Percentiles rank a stretch among this genome's conserved stretches.
These are phyloP conservation scores for Ambrosiella cleistominuta DNA, from an alignment of 2,329 filamentous ascomycete species.

Conservation along the genomic window DNA sequence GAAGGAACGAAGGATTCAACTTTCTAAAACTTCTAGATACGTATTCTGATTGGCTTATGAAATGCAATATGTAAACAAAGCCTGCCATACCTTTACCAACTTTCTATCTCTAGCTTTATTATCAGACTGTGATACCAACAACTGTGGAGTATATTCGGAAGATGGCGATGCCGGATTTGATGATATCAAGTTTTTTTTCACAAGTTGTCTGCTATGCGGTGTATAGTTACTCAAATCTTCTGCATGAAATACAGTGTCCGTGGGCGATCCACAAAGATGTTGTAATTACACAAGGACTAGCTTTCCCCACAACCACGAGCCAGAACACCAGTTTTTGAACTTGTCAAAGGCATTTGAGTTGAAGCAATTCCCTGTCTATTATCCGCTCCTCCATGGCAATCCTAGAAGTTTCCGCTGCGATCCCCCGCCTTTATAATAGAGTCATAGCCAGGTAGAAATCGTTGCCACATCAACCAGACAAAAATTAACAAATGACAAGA, in stretches of 20 bases:
- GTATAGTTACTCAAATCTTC: background rate
- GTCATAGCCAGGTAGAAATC: background rate
- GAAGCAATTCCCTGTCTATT: background rate
- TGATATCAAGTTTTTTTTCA: background rate
- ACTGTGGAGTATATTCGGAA: background rate
- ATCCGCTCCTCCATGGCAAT: background rate
- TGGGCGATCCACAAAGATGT: background rate
- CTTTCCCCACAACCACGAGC: background rate
- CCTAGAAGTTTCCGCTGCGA: background rate
- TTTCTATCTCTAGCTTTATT: background rate
- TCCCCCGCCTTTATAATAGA: background rate
- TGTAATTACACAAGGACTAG: background rate
- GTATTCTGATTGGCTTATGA: background rate
- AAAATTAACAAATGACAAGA: background rate
- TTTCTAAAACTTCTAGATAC: background rate
- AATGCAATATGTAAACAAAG: background rate
- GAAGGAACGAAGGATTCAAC: background rate
- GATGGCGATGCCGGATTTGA: background rate
- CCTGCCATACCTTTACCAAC: background rate
- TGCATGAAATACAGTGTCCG: background rate
- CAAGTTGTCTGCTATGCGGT: too few relatives aligned
- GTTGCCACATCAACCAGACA: background rate
- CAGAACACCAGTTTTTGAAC: background rate
- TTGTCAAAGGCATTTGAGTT: background rate
- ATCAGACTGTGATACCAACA: background rate